Evolutionary conservation across 1,284 basidiomycete species (phyloP).

Genomic region (Boletus smithii): DNA sequence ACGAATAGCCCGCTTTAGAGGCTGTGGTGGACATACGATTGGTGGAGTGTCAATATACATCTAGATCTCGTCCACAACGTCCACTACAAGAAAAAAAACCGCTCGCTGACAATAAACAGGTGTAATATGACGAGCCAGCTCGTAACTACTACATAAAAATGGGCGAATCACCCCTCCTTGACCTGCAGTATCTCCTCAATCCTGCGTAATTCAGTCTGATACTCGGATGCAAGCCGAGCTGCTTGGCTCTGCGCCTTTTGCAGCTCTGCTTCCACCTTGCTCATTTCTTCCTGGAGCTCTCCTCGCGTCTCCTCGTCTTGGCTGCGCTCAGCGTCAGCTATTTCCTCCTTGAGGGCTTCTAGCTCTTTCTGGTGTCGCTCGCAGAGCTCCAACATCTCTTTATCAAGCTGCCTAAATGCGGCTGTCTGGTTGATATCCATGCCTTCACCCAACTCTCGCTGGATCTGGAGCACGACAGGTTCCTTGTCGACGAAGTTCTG

Average conservation of each 20-base stretch:
- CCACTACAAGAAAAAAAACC: neutral
- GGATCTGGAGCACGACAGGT: constrained; percentile 39
- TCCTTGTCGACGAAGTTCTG: constrained; percentile 34
- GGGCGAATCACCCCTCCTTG: constrained; percentile 28
- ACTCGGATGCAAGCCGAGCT: constrained; percentile 32
- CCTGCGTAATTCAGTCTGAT: constrained; percentile 34
- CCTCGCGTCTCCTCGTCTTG: constrained; percentile 32
- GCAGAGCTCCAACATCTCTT: constrained; percentile 33
- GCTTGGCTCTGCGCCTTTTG: constrained; percentile 30
- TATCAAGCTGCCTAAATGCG: constrained; percentile 33
- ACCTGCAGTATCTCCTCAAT: constrained; percentile 33
- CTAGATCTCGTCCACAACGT: constrained; percentile 17
- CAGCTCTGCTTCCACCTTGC: constrained; percentile 31
- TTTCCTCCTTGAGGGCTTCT: constrained; percentile 26
- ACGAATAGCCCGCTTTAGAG: neutral
- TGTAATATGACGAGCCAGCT: constrained; percentile 25
- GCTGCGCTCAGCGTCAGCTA: constrained; percentile 30
- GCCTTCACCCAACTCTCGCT: constrained; percentile 39
- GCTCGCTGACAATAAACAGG: constrained; percentile 16
- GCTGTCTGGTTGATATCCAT: constrained; percentile 38
- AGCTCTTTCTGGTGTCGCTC: constrained; percentile 40
- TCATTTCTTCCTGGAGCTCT: constrained; percentile 29
- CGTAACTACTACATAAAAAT: constrained; percentile 27
- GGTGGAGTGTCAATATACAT: constrained; percentile 10
- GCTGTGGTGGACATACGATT: constrained; percentile 4